phyloP scores from a whole-genome alignment of 305 asterid genomes.

The Fraxinus latifolia region DNA sequence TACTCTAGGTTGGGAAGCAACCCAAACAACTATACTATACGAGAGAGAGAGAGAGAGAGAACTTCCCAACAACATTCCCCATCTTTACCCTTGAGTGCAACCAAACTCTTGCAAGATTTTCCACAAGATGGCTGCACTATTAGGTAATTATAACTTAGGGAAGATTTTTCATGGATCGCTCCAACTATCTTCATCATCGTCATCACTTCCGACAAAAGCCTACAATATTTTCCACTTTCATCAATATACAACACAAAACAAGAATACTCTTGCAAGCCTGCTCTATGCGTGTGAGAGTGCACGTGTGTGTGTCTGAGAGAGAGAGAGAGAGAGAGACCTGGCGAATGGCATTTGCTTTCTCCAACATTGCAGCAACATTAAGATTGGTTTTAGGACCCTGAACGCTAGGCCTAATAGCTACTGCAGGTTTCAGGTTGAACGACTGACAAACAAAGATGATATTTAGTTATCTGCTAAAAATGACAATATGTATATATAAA shows the following conservation, averaged over 20 bases:
- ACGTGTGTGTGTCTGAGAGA: not conserved
- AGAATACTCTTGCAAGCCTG: not conserved
- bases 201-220: conserved; percentile 95
- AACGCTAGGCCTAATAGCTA: conserved; percentile 63
- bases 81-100: not conserved
- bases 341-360: conserved; percentile 90
- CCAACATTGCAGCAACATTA: conserved; percentile 80
- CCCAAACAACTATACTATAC: conserved; percentile 10
- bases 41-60: not conserved
- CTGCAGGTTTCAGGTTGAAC: conserved; percentile 85
- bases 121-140: not conserved
- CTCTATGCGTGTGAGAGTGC: not conserved
- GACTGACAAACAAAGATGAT: conserved; percentile 50
- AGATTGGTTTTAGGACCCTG: conserved; percentile 79
- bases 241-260: conserved; percentile 18
- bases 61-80: conserved; percentile 10
- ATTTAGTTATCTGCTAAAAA: conserved; percentile 34
- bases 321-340: conserved; percentile 45
- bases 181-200: conserved; percentile 79
- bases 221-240: conserved; percentile 28
- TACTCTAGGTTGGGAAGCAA: conserved; percentile 14
- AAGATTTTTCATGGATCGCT: conserved; percentile 59
- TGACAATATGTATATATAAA: conserved; percentile 23
- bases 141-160: not conserved
- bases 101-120: not conserved